Conservation (phyloP, 2,329 filamentous ascomycete genomes). For the Colletotrichum sp. region DNA sequence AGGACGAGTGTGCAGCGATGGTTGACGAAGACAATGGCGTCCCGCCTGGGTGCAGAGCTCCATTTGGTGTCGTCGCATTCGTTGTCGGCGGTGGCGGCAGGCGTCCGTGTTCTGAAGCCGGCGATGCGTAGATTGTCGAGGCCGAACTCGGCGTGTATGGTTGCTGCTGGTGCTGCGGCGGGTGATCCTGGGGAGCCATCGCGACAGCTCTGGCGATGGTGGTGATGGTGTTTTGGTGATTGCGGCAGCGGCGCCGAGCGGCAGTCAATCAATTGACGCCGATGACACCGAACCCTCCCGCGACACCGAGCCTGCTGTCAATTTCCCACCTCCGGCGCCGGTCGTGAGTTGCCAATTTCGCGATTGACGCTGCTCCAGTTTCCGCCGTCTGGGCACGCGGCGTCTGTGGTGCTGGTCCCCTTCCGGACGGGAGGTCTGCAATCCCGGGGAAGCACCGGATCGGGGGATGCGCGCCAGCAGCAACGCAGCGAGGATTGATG, state of each 20-base stretch:
- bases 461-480: not conserved
- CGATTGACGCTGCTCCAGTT: not conserved
- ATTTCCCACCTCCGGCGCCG: not conserved
- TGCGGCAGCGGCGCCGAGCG: not conserved
- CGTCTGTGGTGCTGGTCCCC: not conserved
- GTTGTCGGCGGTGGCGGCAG: not conserved
- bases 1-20: not conserved
- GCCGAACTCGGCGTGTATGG: slow-evolving; percentile 5
- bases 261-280: not conserved
- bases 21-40: not conserved
- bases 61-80: not conserved
- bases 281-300: not conserved
- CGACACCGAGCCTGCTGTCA: not conserved
- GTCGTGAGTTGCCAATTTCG: not conserved
- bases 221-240: not conserved
- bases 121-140: slow-evolving; percentile 11
- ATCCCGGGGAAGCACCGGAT: not conserved
- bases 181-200: not conserved
- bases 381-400: not conserved
- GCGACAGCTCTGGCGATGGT: not conserved
- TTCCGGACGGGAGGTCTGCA: not conserved
- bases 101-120: slow-evolving; percentile 2
- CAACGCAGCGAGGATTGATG: not conserved
- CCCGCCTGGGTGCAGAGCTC: not conserved
- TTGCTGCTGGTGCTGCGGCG: not conserved